Conservation (phyloP, 208 protist genomes). For the Trypanosoma scelopori region DNA sequence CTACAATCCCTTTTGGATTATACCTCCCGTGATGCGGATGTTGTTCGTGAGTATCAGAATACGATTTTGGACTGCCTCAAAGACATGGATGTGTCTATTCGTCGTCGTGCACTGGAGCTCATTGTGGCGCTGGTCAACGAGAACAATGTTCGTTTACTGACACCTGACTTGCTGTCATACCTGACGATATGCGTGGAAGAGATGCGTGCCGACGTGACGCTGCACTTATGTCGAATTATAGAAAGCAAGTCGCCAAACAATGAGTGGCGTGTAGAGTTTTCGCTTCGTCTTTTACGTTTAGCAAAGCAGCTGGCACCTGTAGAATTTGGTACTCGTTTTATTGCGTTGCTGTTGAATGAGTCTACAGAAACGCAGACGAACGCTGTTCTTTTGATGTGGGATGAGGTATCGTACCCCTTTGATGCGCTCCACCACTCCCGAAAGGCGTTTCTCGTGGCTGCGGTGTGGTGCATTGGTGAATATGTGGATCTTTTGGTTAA, state of each 20-base stretch:
- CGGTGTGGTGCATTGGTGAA: conserved; percentile 97
- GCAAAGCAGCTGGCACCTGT: conserved; percentile 65
- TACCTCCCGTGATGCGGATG: conserved; percentile 79
- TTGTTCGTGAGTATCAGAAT: conserved; percentile 90
- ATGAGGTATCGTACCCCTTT: conserved; percentile 71
- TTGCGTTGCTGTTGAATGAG: conserved; percentile 86
- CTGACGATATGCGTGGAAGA: conserved; percentile 90
- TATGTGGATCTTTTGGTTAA: conserved; percentile 90
- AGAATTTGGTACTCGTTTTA: conserved; percentile 79
- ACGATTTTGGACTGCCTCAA: conserved; percentile 97
- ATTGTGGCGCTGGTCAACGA: conserved; percentile 96
- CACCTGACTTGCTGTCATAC: conserved; percentile 95
- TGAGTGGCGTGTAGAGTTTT: conserved; percentile 97
- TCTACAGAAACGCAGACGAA: conserved; percentile 87
- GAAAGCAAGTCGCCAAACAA: conserved; percentile 93
- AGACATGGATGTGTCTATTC: conserved; percentile 97
- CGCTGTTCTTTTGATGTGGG: conserved; percentile 90
- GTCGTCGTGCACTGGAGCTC: conserved; percentile 95
- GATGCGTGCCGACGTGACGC: conserved; percentile 93
- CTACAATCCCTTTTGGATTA: conserved; percentile 94
- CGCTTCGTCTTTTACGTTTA: conserved; percentile 91
- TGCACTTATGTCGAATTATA: conserved; percentile 91
- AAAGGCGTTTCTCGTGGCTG: conserved; percentile 90
- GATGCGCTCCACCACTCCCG: conserved; percentile 78
- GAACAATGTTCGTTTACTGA: conserved; percentile 92